Percentiles rank a stretch among this genome's conserved stretches.
These are phyloP conservation scores for Linnemannia schmuckeri DNA, from an alignment of 192 early-diverging fungal species.

Conservation along the genomic window DNA sequence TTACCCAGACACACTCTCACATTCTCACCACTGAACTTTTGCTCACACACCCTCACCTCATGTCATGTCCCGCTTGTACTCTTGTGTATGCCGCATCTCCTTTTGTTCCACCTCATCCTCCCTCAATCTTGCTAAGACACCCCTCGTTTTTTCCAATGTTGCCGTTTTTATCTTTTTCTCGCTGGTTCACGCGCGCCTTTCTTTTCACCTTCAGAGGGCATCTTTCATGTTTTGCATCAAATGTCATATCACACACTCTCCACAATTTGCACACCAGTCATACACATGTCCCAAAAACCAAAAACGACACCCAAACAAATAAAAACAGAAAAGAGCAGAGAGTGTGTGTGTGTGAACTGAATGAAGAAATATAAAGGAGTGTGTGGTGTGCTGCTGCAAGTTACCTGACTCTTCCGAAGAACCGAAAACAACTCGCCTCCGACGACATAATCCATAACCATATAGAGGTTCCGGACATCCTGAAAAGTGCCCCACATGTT, in stretches of 20 bases:
- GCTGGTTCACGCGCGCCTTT: background rate
- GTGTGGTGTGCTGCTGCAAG: background rate
- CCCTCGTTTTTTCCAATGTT: background rate
- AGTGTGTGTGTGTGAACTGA: background rate
- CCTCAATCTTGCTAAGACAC: background rate
- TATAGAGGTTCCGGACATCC: conserved; percentile 88
- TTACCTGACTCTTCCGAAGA: conserved; percentile 76
- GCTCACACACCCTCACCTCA: background rate
- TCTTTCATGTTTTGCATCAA: background rate
- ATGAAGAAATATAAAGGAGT: background rate
- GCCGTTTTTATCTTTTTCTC: background rate
- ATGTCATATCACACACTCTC: conserved; percentile 7
- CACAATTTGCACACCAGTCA: background rate
- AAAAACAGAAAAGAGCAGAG: background rate
- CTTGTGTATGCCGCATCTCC: background rate
- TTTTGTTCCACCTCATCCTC: conserved; percentile 3
- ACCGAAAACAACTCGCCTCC: conserved; percentile 91
- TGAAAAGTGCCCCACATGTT: conserved; percentile 91
- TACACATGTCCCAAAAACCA: background rate
- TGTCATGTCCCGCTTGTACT: background rate
- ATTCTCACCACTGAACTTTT: background rate
- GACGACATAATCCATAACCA: conserved; percentile 94
- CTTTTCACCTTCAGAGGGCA: background rate
- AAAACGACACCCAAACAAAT: background rate
- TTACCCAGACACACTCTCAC: background rate